Percentiles rank a stretch among this genome's conserved stretches.
phyloP scores from a whole-genome alignment of 2,329 filamentous ascomycete species.

The Albifimbria verrucaria region DNA sequence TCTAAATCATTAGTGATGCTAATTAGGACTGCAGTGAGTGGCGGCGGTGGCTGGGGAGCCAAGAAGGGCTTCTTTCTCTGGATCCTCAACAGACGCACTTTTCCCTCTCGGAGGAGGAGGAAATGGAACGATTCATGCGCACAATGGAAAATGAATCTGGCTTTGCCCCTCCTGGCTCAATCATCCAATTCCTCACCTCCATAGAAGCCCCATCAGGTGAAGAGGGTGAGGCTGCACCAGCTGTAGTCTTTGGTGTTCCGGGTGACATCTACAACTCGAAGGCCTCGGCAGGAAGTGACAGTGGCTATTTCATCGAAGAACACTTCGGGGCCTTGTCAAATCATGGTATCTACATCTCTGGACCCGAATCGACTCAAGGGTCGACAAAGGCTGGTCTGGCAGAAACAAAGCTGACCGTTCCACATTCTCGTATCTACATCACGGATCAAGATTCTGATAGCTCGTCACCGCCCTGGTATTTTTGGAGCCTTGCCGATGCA shows the following conservation, averaged over 20 bases:
- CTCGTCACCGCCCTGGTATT: not conserved
- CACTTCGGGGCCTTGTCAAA: slow-evolving; percentile 64
- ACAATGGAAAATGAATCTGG: slow-evolving; percentile 42
- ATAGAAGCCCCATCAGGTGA: slow-evolving; percentile 21
- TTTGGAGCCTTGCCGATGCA: too few relatives aligned
- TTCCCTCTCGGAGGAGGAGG: slow-evolving; percentile 42
- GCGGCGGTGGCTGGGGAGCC: slow-evolving; percentile 79
- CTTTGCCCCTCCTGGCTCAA: slow-evolving; percentile 60
- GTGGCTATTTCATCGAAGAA: slow-evolving; percentile 25
- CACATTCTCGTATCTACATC: slow-evolving; percentile 27
- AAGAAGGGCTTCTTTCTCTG: slow-evolving; percentile 77
- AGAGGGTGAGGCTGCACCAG: slow-evolving; percentile 11
- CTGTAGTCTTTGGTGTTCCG: slow-evolving; percentile 31
- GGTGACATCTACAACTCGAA: slow-evolving; percentile 10
- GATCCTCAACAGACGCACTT: slow-evolving; percentile 63
- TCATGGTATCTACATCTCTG: slow-evolving; percentile 53
- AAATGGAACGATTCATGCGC: slow-evolving; percentile 51
- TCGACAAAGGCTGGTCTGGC: not conserved
- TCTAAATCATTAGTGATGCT: too few relatives aligned
- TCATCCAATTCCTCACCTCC: slow-evolving; percentile 62
- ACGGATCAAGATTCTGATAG: not conserved
- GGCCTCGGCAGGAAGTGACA: not conserved
- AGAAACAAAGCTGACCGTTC: slow-evolving; percentile 31
- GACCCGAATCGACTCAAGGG: slow-evolving; percentile 9
- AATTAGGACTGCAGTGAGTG: slow-evolving; percentile 61